These are phyloP conservation scores for Microcos paniculata DNA, from an alignment of 345 rosid genomes.

Conservation along the genomic window DNA sequence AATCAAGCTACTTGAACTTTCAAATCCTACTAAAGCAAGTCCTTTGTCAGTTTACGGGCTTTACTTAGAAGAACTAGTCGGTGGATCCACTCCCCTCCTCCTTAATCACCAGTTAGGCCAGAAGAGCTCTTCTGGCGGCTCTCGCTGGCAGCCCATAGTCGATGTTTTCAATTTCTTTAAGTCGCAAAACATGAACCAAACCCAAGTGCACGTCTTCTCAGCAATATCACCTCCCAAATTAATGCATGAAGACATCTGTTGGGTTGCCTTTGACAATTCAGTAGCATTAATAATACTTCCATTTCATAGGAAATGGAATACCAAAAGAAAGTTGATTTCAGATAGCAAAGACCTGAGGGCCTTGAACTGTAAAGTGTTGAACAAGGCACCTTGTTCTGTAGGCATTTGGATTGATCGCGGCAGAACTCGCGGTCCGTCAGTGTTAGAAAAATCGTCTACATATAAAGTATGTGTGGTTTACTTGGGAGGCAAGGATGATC, in stretches of 20 bases:
- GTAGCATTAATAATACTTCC: conserved; percentile 32
- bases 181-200: conserved; percentile 5
- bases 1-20: conserved; percentile 26
- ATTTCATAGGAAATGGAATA: conserved; percentile 34
- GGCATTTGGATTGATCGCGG: conserved; percentile 31
- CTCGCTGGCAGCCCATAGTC: conserved; percentile 27
- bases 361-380: conserved; percentile 18
- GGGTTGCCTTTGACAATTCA: conserved; percentile 24
- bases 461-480: conserved; percentile 24
- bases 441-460: background rate
- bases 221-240: conserved; percentile 23
- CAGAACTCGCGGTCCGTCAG: background rate
- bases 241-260: conserved; percentile 37
- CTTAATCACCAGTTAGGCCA: conserved; percentile 27
- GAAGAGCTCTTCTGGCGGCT: background rate
- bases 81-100: conserved; percentile 27
- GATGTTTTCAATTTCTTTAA: conserved; percentile 26
- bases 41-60: conserved; percentile 27
- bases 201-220: conserved; percentile 20
- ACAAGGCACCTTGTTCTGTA: conserved; percentile 38
- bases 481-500: conserved; percentile 37
- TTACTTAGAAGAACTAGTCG: conserved; percentile 27
- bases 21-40: conserved; percentile 10
- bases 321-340: conserved; percentile 22
- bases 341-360: conserved; percentile 9